Evolutionary conservation across 164 flowering plant species (phyloP).

Genomic region (Tinospora cordifolia): DNA sequence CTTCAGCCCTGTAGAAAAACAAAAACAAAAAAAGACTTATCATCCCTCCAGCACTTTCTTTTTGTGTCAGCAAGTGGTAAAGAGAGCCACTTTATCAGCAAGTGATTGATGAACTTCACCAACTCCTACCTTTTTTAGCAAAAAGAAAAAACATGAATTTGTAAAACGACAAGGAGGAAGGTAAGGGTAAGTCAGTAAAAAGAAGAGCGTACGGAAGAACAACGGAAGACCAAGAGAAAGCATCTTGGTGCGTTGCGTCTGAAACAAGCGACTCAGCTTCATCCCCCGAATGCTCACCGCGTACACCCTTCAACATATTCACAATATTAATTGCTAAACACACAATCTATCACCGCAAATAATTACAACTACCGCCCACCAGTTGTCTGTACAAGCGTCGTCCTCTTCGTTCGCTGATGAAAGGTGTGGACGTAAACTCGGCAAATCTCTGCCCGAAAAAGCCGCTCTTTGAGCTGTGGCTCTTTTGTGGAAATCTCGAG

Average conservation of each 20-base stretch:
- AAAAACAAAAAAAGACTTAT: not conserved
- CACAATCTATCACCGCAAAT: not conserved
- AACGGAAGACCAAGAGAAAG: constrained; percentile 66
- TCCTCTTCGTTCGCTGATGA: not conserved
- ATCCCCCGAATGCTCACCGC: constrained; percentile 28
- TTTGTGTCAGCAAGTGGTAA: too few relatives aligned
- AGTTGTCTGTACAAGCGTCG: too few relatives aligned
- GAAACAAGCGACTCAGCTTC: constrained; percentile 29
- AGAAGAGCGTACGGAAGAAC: constrained; percentile 52
- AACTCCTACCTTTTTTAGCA: too few relatives aligned
- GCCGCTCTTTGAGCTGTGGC: not conserved
- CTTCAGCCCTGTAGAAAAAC: not conserved
- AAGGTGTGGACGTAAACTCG: not conserved
- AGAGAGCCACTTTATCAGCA: too few relatives aligned
- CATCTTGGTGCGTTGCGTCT: constrained; percentile 37
- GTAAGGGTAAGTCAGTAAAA: too few relatives aligned
- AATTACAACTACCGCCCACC: not conserved
- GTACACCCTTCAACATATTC: constrained; percentile 26
- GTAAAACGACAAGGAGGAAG: not conserved
- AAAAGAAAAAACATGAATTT: too few relatives aligned
- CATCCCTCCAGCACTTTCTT: too few relatives aligned
- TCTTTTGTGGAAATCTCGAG: not conserved
- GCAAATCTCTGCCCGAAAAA: constrained; percentile 1
- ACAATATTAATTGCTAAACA: not conserved
- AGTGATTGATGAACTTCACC: too few relatives aligned